Evolutionary conservation across 352 stramenopile species (phyloP).

Genomic region (Globisporangium heterothallicum): DNA sequence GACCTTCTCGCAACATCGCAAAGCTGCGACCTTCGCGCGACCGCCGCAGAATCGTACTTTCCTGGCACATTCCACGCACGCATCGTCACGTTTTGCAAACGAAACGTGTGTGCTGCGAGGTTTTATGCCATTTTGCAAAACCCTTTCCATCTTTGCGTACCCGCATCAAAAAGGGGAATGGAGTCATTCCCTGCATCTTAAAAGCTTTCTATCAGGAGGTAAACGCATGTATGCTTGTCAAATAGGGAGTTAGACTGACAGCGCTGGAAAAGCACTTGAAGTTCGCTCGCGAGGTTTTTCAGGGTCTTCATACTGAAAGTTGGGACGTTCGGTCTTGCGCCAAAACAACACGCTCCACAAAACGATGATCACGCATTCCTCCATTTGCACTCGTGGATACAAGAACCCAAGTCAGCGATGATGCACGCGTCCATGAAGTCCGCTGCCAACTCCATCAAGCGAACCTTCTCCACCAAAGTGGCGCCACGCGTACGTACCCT

Average conservation of each 20-base stretch:
- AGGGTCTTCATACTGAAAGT: slow-evolving; percentile 8
- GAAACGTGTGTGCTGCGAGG: not conserved
- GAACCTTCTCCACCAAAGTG: slow-evolving; percentile 36
- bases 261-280: not conserved
- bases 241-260: not conserved
- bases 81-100: not conserved
- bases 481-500: slow-evolving; percentile 24
- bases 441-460: slow-evolving; percentile 26
- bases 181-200: no score
- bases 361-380: not conserved
- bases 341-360: no score
- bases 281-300: slow-evolving; percentile 1
- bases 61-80: not conserved
- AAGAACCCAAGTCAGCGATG: no score
- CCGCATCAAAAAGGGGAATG: no score
- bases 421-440: slow-evolving; percentile 24
- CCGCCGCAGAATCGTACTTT: no score
- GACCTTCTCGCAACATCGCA: slow-evolving; percentile 1
- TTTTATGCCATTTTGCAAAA: not conserved
- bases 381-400: no score
- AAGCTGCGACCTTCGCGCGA: not conserved
- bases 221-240: not conserved
- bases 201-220: no score
- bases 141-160: not conserved
- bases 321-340: no score